Evolutionary conservation across 345 rosid genomes (phyloP), one percentile per base, ranked within the genome.

Genomic region (Murraya koenigii): DNA sequence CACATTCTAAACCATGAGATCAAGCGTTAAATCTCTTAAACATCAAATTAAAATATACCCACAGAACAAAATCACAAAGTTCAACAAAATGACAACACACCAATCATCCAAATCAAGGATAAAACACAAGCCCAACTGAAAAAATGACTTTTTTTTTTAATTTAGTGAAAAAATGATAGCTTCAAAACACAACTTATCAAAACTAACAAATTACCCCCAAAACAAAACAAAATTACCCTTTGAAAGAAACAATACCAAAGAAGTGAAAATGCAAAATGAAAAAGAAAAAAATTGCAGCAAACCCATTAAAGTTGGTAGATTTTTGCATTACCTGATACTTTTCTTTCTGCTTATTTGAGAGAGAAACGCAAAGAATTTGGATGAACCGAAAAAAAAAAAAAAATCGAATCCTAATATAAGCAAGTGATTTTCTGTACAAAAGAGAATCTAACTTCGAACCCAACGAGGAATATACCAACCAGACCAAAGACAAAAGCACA

Each of bases 391-490:
- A 70, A 52, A 28, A 4, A 15, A 35, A n/a, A 38, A 19, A 38
- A 5, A 52, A 15, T 7, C 20, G 41, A 75, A 33, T 28, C 23
- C 59, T 26, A 11, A 25, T 20, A 11, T 19, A 71, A 19, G 7
- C 44, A 7, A 20, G 28, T 35, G 44, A 22, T 67, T 82, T 82
- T 60, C 41, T 59, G 79, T 44, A 63, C 75, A 62, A n/a, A 22
- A 75, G 56, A 66, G 78, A 76, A 66, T 66, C 54, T 22, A 52
- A 52, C 56, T 52, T 52, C 2, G 55, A 19, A 66, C 72, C 63
- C 2, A 23, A 26, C 17, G 39, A 54, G 44, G 93, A 91, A 89
- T 89, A 91, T 89, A 73, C 93, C 88, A 52, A 74, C 72, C 68
- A 30, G 54, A 44, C 64, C 71, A 11, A 59, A 75, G 72, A 80